These are phyloP conservation scores for Cadophora sp. DNA, from an alignment of 2,329 filamentous ascomycete genomes.

Conservation along the genomic window DNA sequence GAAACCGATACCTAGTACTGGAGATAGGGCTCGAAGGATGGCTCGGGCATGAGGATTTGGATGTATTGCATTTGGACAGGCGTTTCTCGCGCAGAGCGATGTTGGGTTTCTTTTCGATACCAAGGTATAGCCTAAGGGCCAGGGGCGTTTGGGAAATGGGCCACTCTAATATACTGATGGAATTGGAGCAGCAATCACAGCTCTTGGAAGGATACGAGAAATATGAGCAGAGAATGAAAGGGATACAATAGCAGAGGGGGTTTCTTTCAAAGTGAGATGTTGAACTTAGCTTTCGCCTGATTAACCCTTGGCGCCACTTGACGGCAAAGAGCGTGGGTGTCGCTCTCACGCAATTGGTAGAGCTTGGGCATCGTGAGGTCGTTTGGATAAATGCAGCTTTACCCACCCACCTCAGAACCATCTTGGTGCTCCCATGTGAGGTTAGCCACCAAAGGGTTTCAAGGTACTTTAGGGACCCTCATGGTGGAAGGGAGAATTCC, in stretches of 20 bases:
- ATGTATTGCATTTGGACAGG: conserved; percentile 20
- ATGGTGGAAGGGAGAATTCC: too few species aligned
- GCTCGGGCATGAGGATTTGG: conserved; percentile 9
- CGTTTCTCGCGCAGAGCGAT: conserved; percentile 12
- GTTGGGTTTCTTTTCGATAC: conserved; percentile 27
- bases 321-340: background rate
- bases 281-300: conserved; percentile 14
- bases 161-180: too few species aligned
- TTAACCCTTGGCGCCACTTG: background rate
- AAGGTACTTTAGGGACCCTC: too few species aligned
- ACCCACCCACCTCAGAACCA: too few species aligned
- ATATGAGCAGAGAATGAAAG: background rate
- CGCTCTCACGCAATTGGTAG: conserved; percentile 3
- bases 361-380: background rate
- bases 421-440: too few species aligned
- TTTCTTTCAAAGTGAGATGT: background rate
- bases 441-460: too few species aligned
- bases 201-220: background rate
- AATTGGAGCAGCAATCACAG: background rate
- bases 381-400: too few species aligned
- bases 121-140: conserved; percentile 16
- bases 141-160: background rate
- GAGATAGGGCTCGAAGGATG: conserved; percentile 43
- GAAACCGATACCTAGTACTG: conserved; percentile 58
- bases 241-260: background rate